These are phyloP conservation scores for Takakia lepidozioides DNA, from an alignment of 225 moss, liverwort and hornwort species.

Conservation along the genomic window DNA sequence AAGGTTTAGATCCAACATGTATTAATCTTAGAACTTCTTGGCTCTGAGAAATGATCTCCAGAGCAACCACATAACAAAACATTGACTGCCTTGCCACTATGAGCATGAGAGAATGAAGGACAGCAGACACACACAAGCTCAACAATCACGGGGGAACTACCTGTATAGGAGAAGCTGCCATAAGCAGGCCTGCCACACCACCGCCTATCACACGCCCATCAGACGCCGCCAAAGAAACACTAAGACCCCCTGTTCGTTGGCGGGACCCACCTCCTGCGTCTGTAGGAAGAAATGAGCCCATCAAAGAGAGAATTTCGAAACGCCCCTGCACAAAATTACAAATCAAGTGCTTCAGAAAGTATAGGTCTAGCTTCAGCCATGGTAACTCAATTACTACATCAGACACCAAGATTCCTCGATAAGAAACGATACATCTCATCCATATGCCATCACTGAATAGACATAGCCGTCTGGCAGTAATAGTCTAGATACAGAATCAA, in stretches of 20 bases:
- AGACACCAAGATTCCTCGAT: too few relatives aligned
- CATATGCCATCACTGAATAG: too few relatives aligned
- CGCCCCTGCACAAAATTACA: constrained; percentile 34
- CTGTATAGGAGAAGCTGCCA: constrained; percentile 73
- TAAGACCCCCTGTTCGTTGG: constrained; percentile 58
- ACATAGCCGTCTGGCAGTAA: too few relatives aligned
- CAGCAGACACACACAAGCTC: background rate
- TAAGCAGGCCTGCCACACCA: constrained; percentile 64
- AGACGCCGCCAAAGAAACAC: constrained; percentile 53
- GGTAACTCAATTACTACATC: too few relatives aligned
- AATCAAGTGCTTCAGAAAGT: background rate
- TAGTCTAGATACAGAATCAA: too few relatives aligned
- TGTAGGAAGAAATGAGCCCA: constrained; percentile 57
- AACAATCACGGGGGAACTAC: constrained; percentile 7
- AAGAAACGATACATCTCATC: too few relatives aligned
- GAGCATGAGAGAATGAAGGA: too few relatives aligned
- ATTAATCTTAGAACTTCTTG: too few relatives aligned
- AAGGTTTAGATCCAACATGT: too few relatives aligned
- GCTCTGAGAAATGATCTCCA: too few relatives aligned
- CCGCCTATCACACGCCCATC: constrained; percentile 74
- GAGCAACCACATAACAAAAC: too few relatives aligned
- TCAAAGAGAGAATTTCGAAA: constrained; percentile 63
- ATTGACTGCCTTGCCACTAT: background rate
- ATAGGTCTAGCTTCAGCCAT: background rate
- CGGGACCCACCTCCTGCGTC: constrained; percentile 44